Base-by-base conservation (phyloP, 1,284 basidiomycete species). In the Testicularia cyperi region DNA sequence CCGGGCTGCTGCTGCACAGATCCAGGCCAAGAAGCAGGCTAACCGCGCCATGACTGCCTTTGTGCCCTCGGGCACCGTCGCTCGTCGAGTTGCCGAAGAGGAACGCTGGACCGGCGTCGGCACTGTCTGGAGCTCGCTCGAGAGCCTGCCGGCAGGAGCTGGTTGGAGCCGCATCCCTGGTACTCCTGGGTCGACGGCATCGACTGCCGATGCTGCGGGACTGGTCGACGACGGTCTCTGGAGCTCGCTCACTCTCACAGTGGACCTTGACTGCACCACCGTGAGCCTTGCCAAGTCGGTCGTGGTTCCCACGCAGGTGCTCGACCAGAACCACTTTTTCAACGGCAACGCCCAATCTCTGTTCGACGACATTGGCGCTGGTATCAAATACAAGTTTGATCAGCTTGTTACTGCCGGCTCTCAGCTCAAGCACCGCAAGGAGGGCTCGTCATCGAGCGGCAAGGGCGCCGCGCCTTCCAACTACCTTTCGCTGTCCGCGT, bases 91-190 rank as follows among this genome's bases (percentile, higher is more conserved):
- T 4, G 46, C 46, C 1, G 45, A 53, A 36, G 60, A 67, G 12
- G 51, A 63, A 15, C 27, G 24, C 2, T 68, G 65, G 65, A 41
- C 32, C 1, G 65, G 60, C 0, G 53, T 60, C 3, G 67, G 65
- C 0, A 71, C 67, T 6, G 69, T 71, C 9, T 71, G 69, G 69
- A 49, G 44, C 13, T 38, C 47, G 1, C 44, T 71, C 18, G 60
- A 70, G 9, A 42, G 43, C 15, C 22, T 71, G 19, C 64, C 69
- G 23, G 57, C 56, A 6, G 69, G 66, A n/a, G 52, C 52, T 1
- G 22, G 22, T 0, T 61, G 46, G 45, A 30, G 39, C 18, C 26
- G 24, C 9, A 69, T 69, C 26, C 66, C 67, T 1, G 44, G 58
- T 12, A 18, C 44, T 18, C 41, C 46, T n/a, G 29, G 36, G 18